These are phyloP conservation scores for Spergularia marina DNA, from an alignment of 148 eudicot species.

Conservation along the genomic window DNA sequence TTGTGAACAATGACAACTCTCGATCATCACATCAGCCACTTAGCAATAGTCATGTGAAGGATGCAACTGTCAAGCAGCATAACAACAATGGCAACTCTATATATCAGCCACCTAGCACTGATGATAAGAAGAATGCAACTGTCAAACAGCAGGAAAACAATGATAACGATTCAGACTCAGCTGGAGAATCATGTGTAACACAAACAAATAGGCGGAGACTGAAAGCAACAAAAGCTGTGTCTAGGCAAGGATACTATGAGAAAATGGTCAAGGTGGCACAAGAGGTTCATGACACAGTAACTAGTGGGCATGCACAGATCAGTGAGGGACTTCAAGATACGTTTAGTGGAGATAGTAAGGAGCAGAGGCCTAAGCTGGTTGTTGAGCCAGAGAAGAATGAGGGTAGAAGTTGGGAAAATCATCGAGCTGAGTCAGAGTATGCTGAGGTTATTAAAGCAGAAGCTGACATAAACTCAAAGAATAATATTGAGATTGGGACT, in stretches of 20 bases:
- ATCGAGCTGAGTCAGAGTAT: constrained; percentile 15
- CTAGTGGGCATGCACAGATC: constrained; percentile 26
- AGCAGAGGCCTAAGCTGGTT: constrained; percentile 28
- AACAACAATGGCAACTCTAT: constrained; percentile 28
- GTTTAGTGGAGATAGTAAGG: constrained; percentile 23
- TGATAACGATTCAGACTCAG: constrained; percentile 26
- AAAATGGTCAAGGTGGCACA: constrained; percentile 44
- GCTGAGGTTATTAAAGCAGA: constrained; percentile 24
- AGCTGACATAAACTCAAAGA: constrained; percentile 17
- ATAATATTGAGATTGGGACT: constrained; percentile 26
- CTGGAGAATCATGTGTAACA: constrained; percentile 32
- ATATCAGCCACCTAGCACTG: constrained; percentile 19
- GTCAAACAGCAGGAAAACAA: constrained; percentile 29
- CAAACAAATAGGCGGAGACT: constrained; percentile 35
- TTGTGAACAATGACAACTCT: constrained; percentile 39
- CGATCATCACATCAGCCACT: constrained; percentile 14
- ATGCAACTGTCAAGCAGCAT: constrained; percentile 21
- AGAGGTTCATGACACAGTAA: constrained; percentile 38
- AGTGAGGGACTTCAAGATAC: constrained; percentile 31
- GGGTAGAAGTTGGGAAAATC: constrained; percentile 13
- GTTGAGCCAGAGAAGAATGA: constrained; percentile 27
- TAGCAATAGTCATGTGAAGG: constrained; percentile 22
- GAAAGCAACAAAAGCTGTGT: constrained; percentile 39
- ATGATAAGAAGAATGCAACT: constrained; percentile 21
- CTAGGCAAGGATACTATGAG: constrained; percentile 41